Conservation (phyloP, 768 basidiomycete genomes). For the Piloderma croceum region DNA sequence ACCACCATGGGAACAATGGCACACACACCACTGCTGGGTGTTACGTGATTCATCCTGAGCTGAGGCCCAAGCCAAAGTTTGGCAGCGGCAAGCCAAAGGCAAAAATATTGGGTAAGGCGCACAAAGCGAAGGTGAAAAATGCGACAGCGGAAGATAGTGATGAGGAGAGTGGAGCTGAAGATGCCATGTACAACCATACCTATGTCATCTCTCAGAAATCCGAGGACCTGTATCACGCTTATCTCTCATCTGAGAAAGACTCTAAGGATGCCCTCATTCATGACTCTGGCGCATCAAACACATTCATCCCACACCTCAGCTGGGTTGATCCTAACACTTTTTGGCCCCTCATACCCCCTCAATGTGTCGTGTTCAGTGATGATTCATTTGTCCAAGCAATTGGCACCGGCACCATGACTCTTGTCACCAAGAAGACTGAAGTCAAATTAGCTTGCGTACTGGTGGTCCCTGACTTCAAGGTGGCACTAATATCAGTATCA, state of each 20-base stretch:
- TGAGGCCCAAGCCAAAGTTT: not conserved
- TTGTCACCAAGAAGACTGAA: not conserved
- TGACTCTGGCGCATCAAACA: slow-evolving; percentile 8
- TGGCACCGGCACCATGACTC: slow-evolving; percentile 5
- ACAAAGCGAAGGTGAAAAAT: not conserved
- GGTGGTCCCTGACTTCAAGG: slow-evolving; percentile 7
- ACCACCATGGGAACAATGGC: not conserved
- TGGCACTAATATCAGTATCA: slow-evolving; percentile 9
- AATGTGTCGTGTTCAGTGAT: slow-evolving; percentile 9
- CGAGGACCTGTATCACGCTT: not conserved
- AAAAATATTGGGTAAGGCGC: not conserved
- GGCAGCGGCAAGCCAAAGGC: not conserved
- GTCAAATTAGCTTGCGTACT: slow-evolving; percentile 2
- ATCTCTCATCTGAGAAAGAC: not conserved
- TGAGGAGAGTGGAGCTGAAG: not conserved
- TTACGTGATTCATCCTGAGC: not conserved
- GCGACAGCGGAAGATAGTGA: not conserved
- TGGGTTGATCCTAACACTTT: slow-evolving; percentile 5
- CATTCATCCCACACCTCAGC: slow-evolving; percentile 1
- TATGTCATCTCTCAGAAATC: not conserved
- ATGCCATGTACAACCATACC: not conserved
- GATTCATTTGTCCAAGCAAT: slow-evolving; percentile 8
- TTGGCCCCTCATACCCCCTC: slow-evolving; percentile 1
- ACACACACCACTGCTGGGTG: not conserved
- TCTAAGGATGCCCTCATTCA: not conserved